Percentiles rank a stretch among this genome's conserved stretches.
These are phyloP conservation scores for Apophysomyces elegans DNA, from an alignment of 371 early-diverging fungal genomes.

Conservation along the genomic window DNA sequence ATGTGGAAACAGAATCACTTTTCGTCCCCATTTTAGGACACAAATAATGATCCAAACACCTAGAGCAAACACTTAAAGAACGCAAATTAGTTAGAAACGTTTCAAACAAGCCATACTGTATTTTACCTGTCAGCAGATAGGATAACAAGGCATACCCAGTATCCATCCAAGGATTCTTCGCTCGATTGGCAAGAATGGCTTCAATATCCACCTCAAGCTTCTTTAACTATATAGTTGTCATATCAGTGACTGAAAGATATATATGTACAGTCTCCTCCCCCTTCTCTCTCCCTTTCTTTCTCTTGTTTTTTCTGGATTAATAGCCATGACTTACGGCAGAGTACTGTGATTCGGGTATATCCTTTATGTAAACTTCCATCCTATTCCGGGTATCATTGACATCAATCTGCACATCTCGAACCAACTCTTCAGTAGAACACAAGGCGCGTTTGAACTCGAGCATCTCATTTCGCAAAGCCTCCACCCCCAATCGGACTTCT, in stretches of 20 bases:
- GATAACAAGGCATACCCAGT: constrained; percentile 52
- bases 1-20: constrained; percentile 37
- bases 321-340: constrained; percentile 37
- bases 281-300: no score
- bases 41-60: constrained; percentile 52
- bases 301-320: no score
- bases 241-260: not conserved
- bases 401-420: constrained; percentile 42
- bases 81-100: not conserved
- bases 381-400: constrained; percentile 35
- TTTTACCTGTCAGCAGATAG: constrained; percentile 47
- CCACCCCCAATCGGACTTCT: constrained; percentile 24
- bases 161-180: constrained; percentile 55
- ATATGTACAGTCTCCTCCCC: no score
- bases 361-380: constrained; percentile 45
- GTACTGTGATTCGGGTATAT: constrained; percentile 49
- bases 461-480: constrained; percentile 27
- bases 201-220: constrained; percentile 51
- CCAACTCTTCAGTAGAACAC: constrained; percentile 34
- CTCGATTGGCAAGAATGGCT: constrained; percentile 48
- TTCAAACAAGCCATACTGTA: no score
- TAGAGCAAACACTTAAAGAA: constrained; percentile 38
- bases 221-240: constrained; percentile 34
- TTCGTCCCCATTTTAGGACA: constrained; percentile 39
- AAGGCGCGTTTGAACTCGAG: constrained; percentile 30